Percentiles rank a stretch among this genome's conserved stretches.
Evolutionary conservation across 495 filamentous ascomycete species (phyloP).

Genomic region (Penicillium turbatum): DNA sequence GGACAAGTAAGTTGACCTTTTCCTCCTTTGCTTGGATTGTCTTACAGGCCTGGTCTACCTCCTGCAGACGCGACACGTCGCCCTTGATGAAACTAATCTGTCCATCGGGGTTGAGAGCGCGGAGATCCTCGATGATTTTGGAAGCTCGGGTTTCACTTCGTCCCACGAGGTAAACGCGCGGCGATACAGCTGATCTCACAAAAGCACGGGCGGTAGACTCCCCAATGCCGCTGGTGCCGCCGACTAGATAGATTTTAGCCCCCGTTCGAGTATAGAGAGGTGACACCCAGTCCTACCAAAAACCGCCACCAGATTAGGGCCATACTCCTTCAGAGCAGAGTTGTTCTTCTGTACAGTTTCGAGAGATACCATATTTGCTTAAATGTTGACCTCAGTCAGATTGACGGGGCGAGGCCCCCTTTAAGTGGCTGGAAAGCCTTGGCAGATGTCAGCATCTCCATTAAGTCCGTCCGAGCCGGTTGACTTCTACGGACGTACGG

Average conservation of each 20-base stretch:
- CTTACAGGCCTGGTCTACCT: constrained; percentile 56
- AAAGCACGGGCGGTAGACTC: constrained; percentile 55
- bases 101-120: constrained; percentile 33
- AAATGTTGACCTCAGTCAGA: background rate
- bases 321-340: constrained; percentile 37
- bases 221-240: constrained; percentile 63
- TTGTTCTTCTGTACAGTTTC: constrained; percentile 38
- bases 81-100: constrained; percentile 47
- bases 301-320: constrained; percentile 47
- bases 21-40: constrained; percentile 52
- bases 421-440: background rate
- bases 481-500: background rate
- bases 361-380: constrained; percentile 41
- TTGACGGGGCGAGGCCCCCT: background rate
- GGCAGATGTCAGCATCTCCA: background rate
- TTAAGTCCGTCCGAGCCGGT: background rate
- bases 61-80: constrained; percentile 51
- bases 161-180: constrained; percentile 48
- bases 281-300: constrained; percentile 39
- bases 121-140: constrained; percentile 34
- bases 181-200: constrained; percentile 43
- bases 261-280: background rate
- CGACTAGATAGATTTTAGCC: constrained; percentile 37
- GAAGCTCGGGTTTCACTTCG: constrained; percentile 37
- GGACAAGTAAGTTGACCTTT: constrained; percentile 57